Conservation (phyloP, 2,329 filamentous ascomycete genomes). For the Thielaviopsis punctulata region DNA sequence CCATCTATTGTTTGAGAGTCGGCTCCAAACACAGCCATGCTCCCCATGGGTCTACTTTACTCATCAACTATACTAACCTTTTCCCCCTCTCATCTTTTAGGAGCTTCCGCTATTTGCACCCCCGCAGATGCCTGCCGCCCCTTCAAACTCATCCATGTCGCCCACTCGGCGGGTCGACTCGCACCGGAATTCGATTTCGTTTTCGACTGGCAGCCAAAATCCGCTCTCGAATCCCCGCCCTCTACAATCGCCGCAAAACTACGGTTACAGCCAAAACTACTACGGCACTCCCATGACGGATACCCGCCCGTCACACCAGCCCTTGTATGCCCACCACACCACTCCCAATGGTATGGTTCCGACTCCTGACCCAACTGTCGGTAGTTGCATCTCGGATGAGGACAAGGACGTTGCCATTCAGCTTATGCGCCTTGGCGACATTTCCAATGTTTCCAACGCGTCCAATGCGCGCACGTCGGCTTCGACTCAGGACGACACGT, state of each 20-base stretch:
- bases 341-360: constrained; percentile 43
- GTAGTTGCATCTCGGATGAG: constrained; percentile 93
- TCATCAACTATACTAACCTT: constrained; percentile 19
- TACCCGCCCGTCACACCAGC: constrained; percentile 41
- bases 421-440: constrained; percentile 82
- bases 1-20: too few relatives aligned
- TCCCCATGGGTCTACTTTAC: constrained; percentile 1
- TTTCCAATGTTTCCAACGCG: constrained; percentile 56
- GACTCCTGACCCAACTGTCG: constrained; percentile 92
- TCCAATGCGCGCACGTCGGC: constrained; percentile 86
- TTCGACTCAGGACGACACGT: constrained; percentile 82
- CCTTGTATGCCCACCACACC: constrained; percentile 18
- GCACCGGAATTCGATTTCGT: constrained; percentile 56
- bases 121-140: constrained; percentile 78
- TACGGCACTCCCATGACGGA: constrained; percentile 34
- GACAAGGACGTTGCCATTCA: constrained; percentile 86
- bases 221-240: constrained; percentile 63
- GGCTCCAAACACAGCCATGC: background rate
- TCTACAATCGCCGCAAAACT: constrained; percentile 71
- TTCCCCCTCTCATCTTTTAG: constrained; percentile 28
- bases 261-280: constrained; percentile 27
- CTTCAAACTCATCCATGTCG: constrained; percentile 95
- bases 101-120: constrained; percentile 91
- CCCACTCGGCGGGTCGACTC: constrained; percentile 68
- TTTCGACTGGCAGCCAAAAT: constrained; percentile 57